Base-by-base conservation (phyloP, 148 eudicot genomes). In the Fagopyrum esculentum region DNA sequence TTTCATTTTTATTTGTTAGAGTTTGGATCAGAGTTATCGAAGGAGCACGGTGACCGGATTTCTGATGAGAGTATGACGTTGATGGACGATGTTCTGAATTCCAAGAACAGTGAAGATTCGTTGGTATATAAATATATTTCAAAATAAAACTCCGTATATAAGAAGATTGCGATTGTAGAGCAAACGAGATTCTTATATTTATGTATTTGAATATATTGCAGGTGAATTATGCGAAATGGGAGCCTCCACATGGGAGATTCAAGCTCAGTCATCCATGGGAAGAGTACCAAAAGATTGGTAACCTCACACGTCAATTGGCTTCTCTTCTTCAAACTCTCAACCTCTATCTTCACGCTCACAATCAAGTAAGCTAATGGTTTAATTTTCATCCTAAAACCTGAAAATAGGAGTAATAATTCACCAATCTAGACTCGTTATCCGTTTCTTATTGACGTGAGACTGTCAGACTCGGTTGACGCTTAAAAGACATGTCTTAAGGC, bases 161-260 rank as follows among this genome's bases (percentile, higher is more conserved):
- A 35, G 40, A 35, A 35, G 40, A 35, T 35, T 35, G 40, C 40
- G 40, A 1, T 35, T 35, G 40, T 1, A 35, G 40, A 35, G 40
- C 3, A 35, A 35, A 35, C 40, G 40, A 1, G 40, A 35, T 35
- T 35, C 40, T 35, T 35, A 2, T 35, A 35, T 35, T 35, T 35
- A 48, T 48, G 9, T 59, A 17, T 45, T 16, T 47, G 15, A 16
- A 69, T 22, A 22, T 22, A 22, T 54, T 78, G 40, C 40, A 84
- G 86, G 74, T 81, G 3, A 90, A 85, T 68, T 84, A 80, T 73
- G 92, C 90, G 13, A 85, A 72, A 84, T 88, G 96, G 96, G 89
- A 90, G 72, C 89, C 90, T 3, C 71, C 89, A 0, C 90, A 89
- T 73, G 91, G 90, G 3, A 69, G 78, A 30, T 85, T 90, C 63